Percentiles rank a stretch among this genome's conserved stretches.
Evolutionary conservation across 2,329 filamentous ascomycete species (phyloP).

Genomic region (Xylariaceae sp.): DNA sequence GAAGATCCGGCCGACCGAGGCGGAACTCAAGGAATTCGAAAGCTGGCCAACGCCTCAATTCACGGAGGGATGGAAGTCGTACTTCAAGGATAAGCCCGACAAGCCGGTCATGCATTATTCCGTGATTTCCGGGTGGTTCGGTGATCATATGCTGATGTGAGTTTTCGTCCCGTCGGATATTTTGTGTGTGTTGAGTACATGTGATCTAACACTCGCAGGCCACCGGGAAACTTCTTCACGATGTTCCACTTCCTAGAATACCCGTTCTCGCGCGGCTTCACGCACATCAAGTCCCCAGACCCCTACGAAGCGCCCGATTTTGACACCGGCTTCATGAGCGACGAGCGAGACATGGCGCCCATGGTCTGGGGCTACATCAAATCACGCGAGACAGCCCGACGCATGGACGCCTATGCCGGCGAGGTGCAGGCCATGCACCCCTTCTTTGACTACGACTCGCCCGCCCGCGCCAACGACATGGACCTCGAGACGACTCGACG

Average conservation of each 20-base stretch:
- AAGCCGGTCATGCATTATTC: slow-evolving; percentile 86
- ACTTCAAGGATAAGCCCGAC: slow-evolving; percentile 79
- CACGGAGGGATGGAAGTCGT: slow-evolving; percentile 68
- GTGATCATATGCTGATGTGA: slow-evolving; percentile 55
- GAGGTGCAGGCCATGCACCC: slow-evolving; percentile 67
- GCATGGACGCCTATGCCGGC: slow-evolving; percentile 72
- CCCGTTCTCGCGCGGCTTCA: slow-evolving; percentile 67
- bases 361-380: slow-evolving; percentile 85
- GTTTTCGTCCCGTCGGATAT: slow-evolving; percentile 16
- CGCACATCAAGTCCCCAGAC: slow-evolving; percentile 64
- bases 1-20: no score
- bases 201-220: slow-evolving; percentile 41
- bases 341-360: slow-evolving; percentile 76
- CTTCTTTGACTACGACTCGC: slow-evolving; percentile 65
- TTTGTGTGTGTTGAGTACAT: no score
- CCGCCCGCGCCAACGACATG: slow-evolving; percentile 65
- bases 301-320: slow-evolving; percentile 73
- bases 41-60: slow-evolving; percentile 72
- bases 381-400: slow-evolving; percentile 70
- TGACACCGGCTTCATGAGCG: slow-evolving; percentile 79
- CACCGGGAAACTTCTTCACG: slow-evolving; percentile 73
- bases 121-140: slow-evolving; percentile 64
- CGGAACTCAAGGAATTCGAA: slow-evolving; percentile 62
- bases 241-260: slow-evolving; percentile 82
- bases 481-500: slow-evolving; percentile 69